Percentiles rank a stretch among this genome's conserved stretches.
Evolutionary conservation across 148 eudicot genomes (phyloP).

Genomic region (Fagopyrum tataricum): DNA sequence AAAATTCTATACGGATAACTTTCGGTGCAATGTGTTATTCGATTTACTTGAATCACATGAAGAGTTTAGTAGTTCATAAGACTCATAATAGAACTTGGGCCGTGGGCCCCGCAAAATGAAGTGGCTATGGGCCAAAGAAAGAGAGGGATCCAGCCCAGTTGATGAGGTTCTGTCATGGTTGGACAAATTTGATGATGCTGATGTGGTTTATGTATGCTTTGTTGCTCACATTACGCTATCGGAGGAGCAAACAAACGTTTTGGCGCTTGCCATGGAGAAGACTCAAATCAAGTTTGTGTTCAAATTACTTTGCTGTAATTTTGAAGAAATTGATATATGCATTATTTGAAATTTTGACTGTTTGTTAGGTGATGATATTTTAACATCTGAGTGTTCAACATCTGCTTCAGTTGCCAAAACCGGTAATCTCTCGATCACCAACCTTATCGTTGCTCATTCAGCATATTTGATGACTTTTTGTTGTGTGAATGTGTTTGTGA

Average conservation of each 20-base stretch:
- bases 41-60: no score
- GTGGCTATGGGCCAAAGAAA: not conserved
- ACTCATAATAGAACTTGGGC: no score
- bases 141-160: slow-evolving; percentile 23
- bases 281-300: slow-evolving; percentile 28
- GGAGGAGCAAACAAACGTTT: slow-evolving; percentile 23
- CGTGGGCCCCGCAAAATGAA: no score
- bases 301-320: no score
- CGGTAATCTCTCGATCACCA: not conserved
- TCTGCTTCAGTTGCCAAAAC: not conserved
- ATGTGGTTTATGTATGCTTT: slow-evolving; percentile 40
- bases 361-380: not conserved
- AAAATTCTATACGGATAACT: no score
- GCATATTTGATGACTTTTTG: no score
- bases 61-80: no score
- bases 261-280: slow-evolving; percentile 32
- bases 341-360: no score
- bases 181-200: slow-evolving; percentile 18
- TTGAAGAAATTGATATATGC: no score
- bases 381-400: not conserved
- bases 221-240: slow-evolving; percentile 34
- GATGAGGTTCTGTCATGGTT: slow-evolving; percentile 27
- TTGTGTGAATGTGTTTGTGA: no score
- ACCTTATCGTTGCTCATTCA: no score
- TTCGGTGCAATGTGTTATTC: no score